Evolutionary conservation across 1,284 basidiomycete species (phyloP).

Genomic region (Quambalaria eucalypti): DNA sequence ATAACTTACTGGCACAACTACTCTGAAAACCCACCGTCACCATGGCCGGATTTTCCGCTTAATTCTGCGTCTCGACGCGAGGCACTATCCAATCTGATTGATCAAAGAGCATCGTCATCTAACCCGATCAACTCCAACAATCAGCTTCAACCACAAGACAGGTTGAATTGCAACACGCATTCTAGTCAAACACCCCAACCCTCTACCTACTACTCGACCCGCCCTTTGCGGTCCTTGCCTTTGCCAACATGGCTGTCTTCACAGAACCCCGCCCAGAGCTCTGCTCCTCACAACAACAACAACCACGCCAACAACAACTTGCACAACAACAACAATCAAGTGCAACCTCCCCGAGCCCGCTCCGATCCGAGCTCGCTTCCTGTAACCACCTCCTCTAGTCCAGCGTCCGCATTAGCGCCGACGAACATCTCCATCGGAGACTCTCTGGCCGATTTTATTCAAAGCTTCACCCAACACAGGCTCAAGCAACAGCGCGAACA

Average conservation of each 20-base stretch:
- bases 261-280: background rate
- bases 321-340: background rate
- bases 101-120: too few relatives aligned
- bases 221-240: slow-evolving; percentile 1
- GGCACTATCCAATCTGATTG: background rate
- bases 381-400: slow-evolving; percentile 1
- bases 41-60: background rate
- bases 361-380: background rate
- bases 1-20: background rate
- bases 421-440: background rate
- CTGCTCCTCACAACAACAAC: slow-evolving; percentile 4
- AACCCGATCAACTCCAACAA: background rate
- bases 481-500: background rate
- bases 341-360: background rate
- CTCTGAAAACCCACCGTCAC: background rate
- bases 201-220: background rate
- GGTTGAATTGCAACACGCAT: background rate
- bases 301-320: slow-evolving; percentile 3
- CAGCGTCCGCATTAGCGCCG: background rate
- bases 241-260: slow-evolving; percentile 11
- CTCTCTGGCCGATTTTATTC: background rate
- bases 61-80: background rate
- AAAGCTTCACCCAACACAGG: background rate
- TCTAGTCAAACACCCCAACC: background rate
- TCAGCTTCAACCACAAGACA: background rate